A percentile compares a stretch with the other conserved stretches of the same genome.
Evolutionary conservation across 306 rosid species (phyloP).

Genomic region (Trifolium pratense): DNA sequence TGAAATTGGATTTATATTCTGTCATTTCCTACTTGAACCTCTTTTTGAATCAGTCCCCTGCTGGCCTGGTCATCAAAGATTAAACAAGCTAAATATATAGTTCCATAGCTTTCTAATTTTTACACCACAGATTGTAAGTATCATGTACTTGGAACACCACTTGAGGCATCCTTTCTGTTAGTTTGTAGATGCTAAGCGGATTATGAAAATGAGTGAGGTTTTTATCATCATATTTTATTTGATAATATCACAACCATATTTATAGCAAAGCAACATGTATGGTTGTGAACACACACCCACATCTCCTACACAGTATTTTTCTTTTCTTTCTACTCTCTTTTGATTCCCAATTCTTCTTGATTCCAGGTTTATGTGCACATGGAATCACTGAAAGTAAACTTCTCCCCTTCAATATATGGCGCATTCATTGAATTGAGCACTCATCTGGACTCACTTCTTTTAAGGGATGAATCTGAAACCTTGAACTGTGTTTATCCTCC

Average conservation of each 20-base stretch:
- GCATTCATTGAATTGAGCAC: constrained; percentile 58
- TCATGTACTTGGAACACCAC: no score
- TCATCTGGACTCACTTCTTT: constrained; percentile 41
- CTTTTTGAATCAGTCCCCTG: no score
- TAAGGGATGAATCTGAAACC: constrained; percentile 46
- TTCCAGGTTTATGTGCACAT: constrained; percentile 65
- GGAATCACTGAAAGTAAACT: constrained; percentile 59
- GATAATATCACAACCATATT: neutral
- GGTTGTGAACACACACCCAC: neutral
- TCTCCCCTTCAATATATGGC: constrained; percentile 73
- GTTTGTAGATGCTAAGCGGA: no score
- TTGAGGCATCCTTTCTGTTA: no score
- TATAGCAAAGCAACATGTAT: no score
- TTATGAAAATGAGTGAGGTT: neutral
- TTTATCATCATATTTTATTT: neutral
- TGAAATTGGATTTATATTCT: neutral
- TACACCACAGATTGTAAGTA: no score
- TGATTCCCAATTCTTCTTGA: constrained; percentile 35
- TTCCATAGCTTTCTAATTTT: no score
- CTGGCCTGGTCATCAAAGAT: no score
- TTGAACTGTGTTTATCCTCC: constrained; percentile 39
- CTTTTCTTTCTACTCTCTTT: neutral
- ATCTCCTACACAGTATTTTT: constrained; percentile 28
- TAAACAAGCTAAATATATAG: no score
- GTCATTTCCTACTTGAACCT: neutral